These are phyloP conservation scores for Schizochytrium sp. DNA, from an alignment of 108 stramenopile species.

Conservation along the genomic window DNA sequence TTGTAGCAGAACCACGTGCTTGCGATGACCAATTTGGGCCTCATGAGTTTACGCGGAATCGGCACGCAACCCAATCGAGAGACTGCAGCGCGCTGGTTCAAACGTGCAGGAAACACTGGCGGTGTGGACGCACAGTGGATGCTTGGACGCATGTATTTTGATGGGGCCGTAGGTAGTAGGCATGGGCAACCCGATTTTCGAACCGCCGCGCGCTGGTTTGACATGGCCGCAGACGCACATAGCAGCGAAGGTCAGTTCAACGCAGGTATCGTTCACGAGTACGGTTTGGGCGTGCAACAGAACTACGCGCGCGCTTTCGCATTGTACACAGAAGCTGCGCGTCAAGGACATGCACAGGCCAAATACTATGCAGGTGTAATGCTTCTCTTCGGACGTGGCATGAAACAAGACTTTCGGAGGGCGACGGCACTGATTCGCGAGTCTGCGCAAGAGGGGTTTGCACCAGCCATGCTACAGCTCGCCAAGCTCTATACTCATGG, in stretches of 20 bases:
- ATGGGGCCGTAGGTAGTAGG: background rate
- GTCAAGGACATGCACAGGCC: background rate
- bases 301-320: background rate
- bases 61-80: background rate
- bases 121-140: background rate
- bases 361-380: background rate
- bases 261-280: background rate
- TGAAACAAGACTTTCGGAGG: background rate
- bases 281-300: background rate
- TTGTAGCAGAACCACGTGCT: background rate
- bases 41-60: background rate
- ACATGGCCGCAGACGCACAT: background rate
- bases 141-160: slow-evolving; percentile 1
- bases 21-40: background rate
- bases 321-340: background rate
- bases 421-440: background rate
- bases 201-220: background rate
- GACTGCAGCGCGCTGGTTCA: background rate
- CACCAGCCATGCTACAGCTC: background rate
- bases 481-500: background rate
- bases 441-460: background rate
- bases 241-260: background rate
- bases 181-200: background rate
- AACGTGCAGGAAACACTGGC: background rate
- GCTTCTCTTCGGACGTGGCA: background rate